Conservation (phyloP, 2,329 filamentous ascomycete genomes). For the Cercospora sojina region DNA sequence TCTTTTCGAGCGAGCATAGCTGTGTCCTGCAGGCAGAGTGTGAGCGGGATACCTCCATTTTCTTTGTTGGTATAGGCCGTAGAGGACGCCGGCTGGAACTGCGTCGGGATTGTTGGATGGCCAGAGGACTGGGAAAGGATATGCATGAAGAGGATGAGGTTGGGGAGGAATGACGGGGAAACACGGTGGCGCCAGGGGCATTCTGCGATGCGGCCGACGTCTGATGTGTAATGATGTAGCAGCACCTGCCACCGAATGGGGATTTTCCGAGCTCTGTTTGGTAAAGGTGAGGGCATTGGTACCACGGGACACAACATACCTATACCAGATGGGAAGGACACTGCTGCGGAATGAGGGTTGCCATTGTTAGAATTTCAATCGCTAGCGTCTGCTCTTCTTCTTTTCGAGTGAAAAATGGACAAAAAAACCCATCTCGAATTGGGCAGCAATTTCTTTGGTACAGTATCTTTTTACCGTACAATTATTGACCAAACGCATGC, state of each 20-base stretch:
- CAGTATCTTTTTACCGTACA: not conserved
- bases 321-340: not conserved
- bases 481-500: not conserved
- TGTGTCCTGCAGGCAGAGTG: not conserved
- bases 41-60: not conserved
- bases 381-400: not conserved
- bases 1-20: constrained; percentile 5
- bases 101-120: not conserved
- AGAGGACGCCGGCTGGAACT: not conserved
- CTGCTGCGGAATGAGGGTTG: not conserved
- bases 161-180: not conserved
- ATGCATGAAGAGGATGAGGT: not conserved
- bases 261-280: not conserved
- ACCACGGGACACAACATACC: not conserved
- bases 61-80: not conserved
- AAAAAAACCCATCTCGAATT: not conserved
- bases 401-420: not conserved
- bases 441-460: not conserved
- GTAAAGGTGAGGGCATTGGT: not conserved
- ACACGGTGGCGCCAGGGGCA: not conserved
- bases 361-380: not conserved
- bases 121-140: not conserved
- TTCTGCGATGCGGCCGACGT: not conserved
- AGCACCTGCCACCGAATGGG: not conserved
- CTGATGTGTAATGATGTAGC: not conserved